Base-by-base conservation (phyloP, 1,139 yeast species). In the Wickerhamiella pararugosa region DNA sequence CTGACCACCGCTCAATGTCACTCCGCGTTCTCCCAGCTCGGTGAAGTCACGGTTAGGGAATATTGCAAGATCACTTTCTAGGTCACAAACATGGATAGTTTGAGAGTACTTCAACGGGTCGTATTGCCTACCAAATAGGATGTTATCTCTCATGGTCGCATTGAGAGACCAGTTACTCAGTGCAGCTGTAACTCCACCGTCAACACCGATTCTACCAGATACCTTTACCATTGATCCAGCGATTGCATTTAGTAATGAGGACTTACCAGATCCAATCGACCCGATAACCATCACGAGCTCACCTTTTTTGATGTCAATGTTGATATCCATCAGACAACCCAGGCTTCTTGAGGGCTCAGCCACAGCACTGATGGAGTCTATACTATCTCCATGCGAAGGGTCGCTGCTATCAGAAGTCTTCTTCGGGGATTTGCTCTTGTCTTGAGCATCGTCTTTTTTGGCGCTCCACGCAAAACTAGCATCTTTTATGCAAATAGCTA, bases 11-110 rank as follows among this genome's bases (percentile, higher is more conserved):
- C 94, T 82, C 35, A 86, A 63, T 0, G 92, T 84, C 50, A 86
- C 81, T 50, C 96, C 96, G 51, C 93, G 73, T 59, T 86, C 96
- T 48, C 96, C 96, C 45, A 86, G 80, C 60, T 84, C 94, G 2
- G 95, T 82, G 41, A 60, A 58, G 55, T 86, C 96, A 44, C 94
- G 90, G 34, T 80, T 92, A 2, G 90, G 83, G 40, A 84, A 64
- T 39, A 69, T 67, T 25, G 74, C 76, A 47, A 84, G 65, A 61
- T 84, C 95, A 36, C 76, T 71, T 33, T 65, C 65, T 45, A 84
- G 67, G 1, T 83, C 72, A 58, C 94, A 83, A 2, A 76, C 77
- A 32, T 66, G 61, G 29, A 84, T 57, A 5, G 79, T 77, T 7
- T 63, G 59, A 1, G 70, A 61, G 53, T 84, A 84, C 53, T 65